Conservation (phyloP, 345 rosid species). For the Nephelium lappaceum region DNA sequence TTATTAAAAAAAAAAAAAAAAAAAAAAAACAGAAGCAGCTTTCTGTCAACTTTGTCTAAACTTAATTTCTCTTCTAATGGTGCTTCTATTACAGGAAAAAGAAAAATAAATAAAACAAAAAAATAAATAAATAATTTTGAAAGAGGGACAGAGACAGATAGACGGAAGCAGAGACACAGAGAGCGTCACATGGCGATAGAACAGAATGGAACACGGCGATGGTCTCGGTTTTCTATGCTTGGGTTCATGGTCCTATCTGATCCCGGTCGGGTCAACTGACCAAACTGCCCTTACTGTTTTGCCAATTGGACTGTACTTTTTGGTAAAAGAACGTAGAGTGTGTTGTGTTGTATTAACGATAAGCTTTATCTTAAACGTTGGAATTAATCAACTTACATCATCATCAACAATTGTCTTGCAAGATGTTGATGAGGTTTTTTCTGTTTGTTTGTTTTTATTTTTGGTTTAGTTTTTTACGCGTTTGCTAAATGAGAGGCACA, state of each 20-base stretch:
- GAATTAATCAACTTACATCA: slow-evolving; percentile 4
- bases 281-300: slow-evolving; percentile 11
- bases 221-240: slow-evolving; percentile 48
- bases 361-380: not conserved
- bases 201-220: slow-evolving; percentile 43
- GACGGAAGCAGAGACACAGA: slow-evolving; percentile 9
- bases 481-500: too few relatives aligned
- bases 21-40: not conserved
- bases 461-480: too few relatives aligned
- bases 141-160: not conserved
- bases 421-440: too few relatives aligned
- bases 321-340: slow-evolving; percentile 3
- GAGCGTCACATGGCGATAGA: slow-evolving; percentile 46
- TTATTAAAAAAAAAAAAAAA: slow-evolving; percentile 20
- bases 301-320: not conserved
- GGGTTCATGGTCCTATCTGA: not conserved
- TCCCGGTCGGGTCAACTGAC: slow-evolving; percentile 22
- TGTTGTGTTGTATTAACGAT: slow-evolving; percentile 1
- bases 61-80: not conserved
- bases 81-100: not conserved
- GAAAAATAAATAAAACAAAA: not conserved
- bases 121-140: not conserved
- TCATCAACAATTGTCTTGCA: not conserved
- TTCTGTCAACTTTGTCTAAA: not conserved
- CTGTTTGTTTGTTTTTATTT: too few relatives aligned